Evolutionary conservation across 1,139 yeast species (phyloP).

Genomic region (Meyerozyma carpophila): DNA sequence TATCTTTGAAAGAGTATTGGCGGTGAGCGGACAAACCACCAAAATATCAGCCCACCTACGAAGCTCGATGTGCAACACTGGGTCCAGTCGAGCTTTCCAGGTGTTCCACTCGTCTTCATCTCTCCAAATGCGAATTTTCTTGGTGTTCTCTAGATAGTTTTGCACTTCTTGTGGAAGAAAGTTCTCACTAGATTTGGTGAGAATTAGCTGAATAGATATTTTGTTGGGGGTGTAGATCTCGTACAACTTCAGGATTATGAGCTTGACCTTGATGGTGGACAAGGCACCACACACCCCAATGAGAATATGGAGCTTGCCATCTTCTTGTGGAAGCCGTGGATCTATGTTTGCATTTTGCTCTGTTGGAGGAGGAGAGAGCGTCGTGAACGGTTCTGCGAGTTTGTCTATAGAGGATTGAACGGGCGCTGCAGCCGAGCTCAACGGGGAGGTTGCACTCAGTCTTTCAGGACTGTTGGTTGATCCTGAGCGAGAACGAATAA

Average conservation of each 20-base stretch:
- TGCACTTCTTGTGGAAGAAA: slow-evolving; percentile 61
- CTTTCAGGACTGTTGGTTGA: slow-evolving; percentile 23
- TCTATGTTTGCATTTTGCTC: slow-evolving; percentile 58
- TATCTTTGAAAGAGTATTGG: slow-evolving; percentile 85
- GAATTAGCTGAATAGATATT: slow-evolving; percentile 71
- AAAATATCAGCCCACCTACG: slow-evolving; percentile 95
- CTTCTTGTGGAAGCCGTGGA: slow-evolving; percentile 83
- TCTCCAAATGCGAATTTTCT: slow-evolving; percentile 69
- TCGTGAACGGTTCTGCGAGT: neutral
- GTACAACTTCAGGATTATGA: slow-evolving; percentile 68
- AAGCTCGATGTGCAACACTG: slow-evolving; percentile 87
- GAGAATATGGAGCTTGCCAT: slow-evolving; percentile 81
- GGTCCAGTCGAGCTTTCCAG: slow-evolving; percentile 82
- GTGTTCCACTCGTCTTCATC: slow-evolving; percentile 90
- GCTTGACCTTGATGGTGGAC: slow-evolving; percentile 69
- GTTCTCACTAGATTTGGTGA: slow-evolving; percentile 80
- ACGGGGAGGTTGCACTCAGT: neutral
- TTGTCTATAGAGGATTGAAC: slow-evolving; percentile 1
- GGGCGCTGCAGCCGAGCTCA: slow-evolving; percentile 1
- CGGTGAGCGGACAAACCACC: slow-evolving; percentile 83
- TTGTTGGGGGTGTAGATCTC: slow-evolving; percentile 74
- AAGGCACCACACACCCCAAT: slow-evolving; percentile 90
- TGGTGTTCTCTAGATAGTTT: slow-evolving; percentile 27
- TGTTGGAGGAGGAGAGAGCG: slow-evolving; percentile 1
- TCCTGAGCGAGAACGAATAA: slow-evolving; percentile 35